These are phyloP conservation scores for Pythium diclinum DNA, from an alignment of 352 stramenopile species.

Conservation along the genomic window DNA sequence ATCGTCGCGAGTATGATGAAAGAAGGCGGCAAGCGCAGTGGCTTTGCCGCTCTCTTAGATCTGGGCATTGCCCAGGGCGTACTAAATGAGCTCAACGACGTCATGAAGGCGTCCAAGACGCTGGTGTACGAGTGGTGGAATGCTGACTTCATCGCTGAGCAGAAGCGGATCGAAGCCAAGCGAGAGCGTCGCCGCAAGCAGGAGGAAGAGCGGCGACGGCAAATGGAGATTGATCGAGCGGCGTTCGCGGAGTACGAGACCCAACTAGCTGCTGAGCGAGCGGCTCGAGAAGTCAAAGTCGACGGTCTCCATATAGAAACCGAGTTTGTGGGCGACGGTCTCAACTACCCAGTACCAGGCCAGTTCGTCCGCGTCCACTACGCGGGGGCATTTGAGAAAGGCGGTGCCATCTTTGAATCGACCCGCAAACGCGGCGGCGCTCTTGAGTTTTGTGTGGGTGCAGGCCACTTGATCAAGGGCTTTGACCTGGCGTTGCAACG, in stretches of 20 bases:
- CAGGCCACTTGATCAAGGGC: constrained; percentile 59
- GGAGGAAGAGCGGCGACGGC: constrained; percentile 43
- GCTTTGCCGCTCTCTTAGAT: constrained; percentile 48
- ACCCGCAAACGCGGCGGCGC: constrained; percentile 53
- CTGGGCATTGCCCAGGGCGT: constrained; percentile 62
- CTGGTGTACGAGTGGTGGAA: constrained; percentile 70
- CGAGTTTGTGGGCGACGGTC: constrained; percentile 52
- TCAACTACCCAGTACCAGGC: constrained; percentile 51
- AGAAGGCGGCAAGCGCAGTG: constrained; percentile 23
- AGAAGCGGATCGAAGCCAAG: constrained; percentile 57
- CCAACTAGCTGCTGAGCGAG: constrained; percentile 41
- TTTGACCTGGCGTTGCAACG: constrained; percentile 68
- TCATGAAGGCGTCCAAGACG: constrained; percentile 43
- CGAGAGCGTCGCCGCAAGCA: constrained; percentile 45
- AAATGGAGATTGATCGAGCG: constrained; percentile 42
- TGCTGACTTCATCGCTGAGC: constrained; percentile 56
- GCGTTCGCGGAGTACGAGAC: constrained; percentile 44
- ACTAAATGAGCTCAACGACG: constrained; percentile 61
- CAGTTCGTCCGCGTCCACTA: constrained; percentile 80
- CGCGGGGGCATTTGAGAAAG: constrained; percentile 48
- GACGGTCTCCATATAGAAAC: constrained; percentile 49
- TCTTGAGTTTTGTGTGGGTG: constrained; percentile 73
- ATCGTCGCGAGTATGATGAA: constrained; percentile 62
- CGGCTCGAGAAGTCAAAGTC: constrained; percentile 35
- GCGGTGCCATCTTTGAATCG: constrained; percentile 58